Evolutionary conservation across 2,329 filamentous ascomycete species (phyloP).

Genomic region (Albophoma yamanashiensis): DNA sequence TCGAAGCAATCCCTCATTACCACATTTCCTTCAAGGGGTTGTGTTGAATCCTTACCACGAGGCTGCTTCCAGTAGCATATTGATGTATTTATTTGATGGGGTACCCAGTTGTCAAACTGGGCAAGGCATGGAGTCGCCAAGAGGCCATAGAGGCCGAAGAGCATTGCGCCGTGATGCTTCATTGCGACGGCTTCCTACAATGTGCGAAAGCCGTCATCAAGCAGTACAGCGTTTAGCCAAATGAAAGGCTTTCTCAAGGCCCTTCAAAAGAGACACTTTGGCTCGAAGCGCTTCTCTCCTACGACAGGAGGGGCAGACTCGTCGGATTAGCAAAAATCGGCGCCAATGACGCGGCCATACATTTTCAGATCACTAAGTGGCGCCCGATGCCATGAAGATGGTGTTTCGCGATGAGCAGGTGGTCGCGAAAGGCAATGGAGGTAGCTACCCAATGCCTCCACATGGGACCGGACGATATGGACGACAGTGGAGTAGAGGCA

Average conservation of each 20-base stretch:
- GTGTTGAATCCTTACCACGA: constrained; percentile 22
- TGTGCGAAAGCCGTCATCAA: background rate
- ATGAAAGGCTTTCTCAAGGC: background rate
- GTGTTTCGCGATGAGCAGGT: background rate
- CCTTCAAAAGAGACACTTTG: background rate
- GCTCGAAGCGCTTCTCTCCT: background rate
- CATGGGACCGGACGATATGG: background rate
- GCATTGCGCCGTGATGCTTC: constrained; percentile 6
- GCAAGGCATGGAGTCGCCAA: constrained; percentile 13
- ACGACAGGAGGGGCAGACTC: background rate
- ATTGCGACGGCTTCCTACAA: constrained; percentile 5
- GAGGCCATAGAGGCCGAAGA: constrained; percentile 9
- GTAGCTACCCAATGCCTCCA: background rate
- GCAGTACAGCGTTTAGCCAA: background rate
- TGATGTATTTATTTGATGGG: constrained; percentile 41
- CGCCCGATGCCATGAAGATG: background rate
- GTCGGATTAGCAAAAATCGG: background rate
- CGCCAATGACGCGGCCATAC: background rate
- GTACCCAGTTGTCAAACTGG: constrained; percentile 37
- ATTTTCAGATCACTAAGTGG: background rate
- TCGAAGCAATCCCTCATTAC: background rate
- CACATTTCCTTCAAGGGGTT: background rate
- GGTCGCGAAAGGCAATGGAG: background rate
- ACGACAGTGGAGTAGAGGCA: background rate
- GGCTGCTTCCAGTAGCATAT: constrained; percentile 48